Percentiles rank a stretch among this genome's conserved stretches.
phyloP scores from a whole-genome alignment of 257 asterid genomes.

The Scutellaria galericulata region DNA sequence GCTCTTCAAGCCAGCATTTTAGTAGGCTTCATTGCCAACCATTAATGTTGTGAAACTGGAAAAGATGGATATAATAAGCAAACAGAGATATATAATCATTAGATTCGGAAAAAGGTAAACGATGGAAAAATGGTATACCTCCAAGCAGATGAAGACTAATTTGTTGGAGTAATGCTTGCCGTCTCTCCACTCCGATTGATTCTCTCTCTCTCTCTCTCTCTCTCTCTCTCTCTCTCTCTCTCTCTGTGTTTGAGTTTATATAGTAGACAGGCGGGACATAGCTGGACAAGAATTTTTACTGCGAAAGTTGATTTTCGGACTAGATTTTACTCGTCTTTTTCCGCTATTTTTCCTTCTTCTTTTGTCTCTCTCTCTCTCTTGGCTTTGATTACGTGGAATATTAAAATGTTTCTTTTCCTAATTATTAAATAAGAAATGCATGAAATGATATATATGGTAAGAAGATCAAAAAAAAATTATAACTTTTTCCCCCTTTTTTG shows the following conservation, averaged over 20 bases:
- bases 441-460: too few relatives aligned
- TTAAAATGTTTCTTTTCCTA: too few relatives aligned
- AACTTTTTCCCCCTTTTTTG: too few relatives aligned
- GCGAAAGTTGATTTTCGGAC: slow-evolving; percentile 23
- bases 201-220: slow-evolving; percentile 2
- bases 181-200: slow-evolving; percentile 31
- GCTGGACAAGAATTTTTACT: slow-evolving; percentile 34
- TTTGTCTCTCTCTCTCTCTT: too few relatives aligned
- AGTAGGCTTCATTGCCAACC: slow-evolving; percentile 19
- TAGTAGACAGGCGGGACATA: slow-evolving; percentile 32
- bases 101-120: slow-evolving; percentile 5
- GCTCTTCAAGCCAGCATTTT: slow-evolving; percentile 31
- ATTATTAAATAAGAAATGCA: too few relatives aligned
- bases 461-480: too few relatives aligned
- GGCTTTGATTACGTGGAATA: not conserved
- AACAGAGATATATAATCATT: not conserved
- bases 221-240: not conserved
- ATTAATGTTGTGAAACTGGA: slow-evolving; percentile 28
- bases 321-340: slow-evolving; percentile 38
- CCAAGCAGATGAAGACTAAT: slow-evolving; percentile 33
- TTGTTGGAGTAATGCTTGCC: slow-evolving; percentile 10
- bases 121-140: slow-evolving; percentile 35
- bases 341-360: not conserved
- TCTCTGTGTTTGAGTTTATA: slow-evolving; percentile 18
- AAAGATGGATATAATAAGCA: not conserved